Base-by-base conservation (phyloP, 2,329 filamentous ascomycete species). In the Bipolaris cookei region DNA sequence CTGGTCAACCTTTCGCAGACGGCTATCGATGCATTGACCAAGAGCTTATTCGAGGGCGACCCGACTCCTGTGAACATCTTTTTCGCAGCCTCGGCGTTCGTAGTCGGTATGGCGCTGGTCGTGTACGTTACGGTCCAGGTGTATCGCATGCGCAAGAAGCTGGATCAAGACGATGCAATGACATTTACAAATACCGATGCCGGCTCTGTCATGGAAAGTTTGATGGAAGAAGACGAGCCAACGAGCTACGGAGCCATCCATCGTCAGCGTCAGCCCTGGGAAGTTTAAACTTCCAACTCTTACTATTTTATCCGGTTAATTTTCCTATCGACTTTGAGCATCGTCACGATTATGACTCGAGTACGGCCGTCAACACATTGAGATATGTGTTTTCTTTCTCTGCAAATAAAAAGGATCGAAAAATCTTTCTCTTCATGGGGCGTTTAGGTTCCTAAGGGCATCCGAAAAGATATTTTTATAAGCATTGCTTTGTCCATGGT, bases 1-100 rank as follows among this genome's bases (percentile, higher is more conserved):
- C 73, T 96, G 1, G 82, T 92, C 70, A 96, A 95, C 74, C 91
- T 97, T 65, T 85, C 85, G 1, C 91, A 96, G 77, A 88, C 88
- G 2, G 91, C 85, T 0, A 81, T 96, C 21, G 92, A 96, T 73
- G 85, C 88, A 14, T 71, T 95, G 46, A 91, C 91, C 41, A 90
- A 96, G 69, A 80, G 84, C 46, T 82, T 82, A 0, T 96, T 93
- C 69, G 63, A 80, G 6, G 86, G 88, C 1, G 83, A 96, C 71
- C 92, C 92, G 0, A 80, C 90, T 0, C 91, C 91, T 0, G 88
- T 95, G 7, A 94, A 96, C 71, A 48, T 88, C 2, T 81, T 88
- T 0, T 76, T 96, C 14, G 76, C 92, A 42, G 71, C 77, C 0
- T 58, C 85, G 1, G 90, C 88, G 0, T 76, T 90, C 3, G 67